These are phyloP conservation scores for Yamadazyma conglobata DNA, from an alignment of 1,139 yeast genomes.

Conservation along the genomic window DNA sequence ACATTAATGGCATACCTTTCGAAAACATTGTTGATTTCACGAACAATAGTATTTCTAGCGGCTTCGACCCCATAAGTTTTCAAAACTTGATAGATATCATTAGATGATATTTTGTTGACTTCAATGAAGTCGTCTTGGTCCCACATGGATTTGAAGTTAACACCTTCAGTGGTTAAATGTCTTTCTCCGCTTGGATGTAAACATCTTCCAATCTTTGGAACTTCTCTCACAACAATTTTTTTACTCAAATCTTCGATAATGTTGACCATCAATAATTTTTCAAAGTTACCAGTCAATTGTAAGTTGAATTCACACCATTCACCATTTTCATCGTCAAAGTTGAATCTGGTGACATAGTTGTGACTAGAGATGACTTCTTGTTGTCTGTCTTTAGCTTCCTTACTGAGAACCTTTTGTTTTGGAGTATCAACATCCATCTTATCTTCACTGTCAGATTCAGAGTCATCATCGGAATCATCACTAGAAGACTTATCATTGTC, in stretches of 20 bases:
- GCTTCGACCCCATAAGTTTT: conserved; percentile 98
- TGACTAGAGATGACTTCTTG: conserved; percentile 72
- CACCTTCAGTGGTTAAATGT: conserved; percentile 93
- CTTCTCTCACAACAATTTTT: conserved; percentile 88
- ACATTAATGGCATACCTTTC: conserved; percentile 95
- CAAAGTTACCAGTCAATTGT: conserved; percentile 74
- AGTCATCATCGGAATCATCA: conserved; percentile 21
- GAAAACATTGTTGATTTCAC: conserved; percentile 94
- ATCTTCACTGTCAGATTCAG: conserved; percentile 17
- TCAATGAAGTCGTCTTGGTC: conserved; percentile 90
- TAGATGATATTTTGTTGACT: conserved; percentile 83
- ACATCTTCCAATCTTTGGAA: conserved; percentile 89
- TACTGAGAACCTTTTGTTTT: conserved; percentile 33
- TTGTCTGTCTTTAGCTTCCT: conserved; percentile 79
- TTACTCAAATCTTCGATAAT: conserved; percentile 91
- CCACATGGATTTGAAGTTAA: conserved; percentile 97
- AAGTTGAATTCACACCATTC: conserved; percentile 91
- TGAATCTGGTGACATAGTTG: conserved; percentile 69
- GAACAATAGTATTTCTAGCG: conserved; percentile 94
- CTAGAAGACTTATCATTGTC: conserved; percentile 9
- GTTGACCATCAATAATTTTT: conserved; percentile 95
- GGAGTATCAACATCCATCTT: conserved; percentile 25
- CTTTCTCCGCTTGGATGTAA: conserved; percentile 69
- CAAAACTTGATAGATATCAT: conserved; percentile 89
- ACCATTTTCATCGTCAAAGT: conserved; percentile 86